Base-by-base conservation (phyloP, 2,329 filamentous ascomycete genomes). In the Chaetomiaceae sp. region DNA sequence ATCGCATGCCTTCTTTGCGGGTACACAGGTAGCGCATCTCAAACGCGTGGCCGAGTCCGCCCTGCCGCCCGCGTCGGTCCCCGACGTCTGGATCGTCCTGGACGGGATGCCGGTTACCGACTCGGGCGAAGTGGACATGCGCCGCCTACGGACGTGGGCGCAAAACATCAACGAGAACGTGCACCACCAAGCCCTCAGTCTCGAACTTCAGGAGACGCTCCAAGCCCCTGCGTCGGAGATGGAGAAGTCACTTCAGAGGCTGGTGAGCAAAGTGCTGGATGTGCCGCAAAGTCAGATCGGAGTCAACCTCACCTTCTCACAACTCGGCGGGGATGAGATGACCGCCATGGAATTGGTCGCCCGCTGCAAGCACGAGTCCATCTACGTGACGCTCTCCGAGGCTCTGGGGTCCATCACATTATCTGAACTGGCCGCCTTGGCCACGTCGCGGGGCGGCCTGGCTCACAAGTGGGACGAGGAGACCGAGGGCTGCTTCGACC, bases 131-230 rank as follows among this genome's bases (percentile, higher is more conserved):
- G 59, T 68, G 39, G 65, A 76, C 54, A 62, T 66, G 34, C 64
- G 72, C 26, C 66, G 64, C 46, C 54, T 78, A 35, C 73, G 74
- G 48, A 75, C 71, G 3, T 78, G 75, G 75, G 69, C 70, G 20
- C 73, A 77, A 58, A 76, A 77, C 51, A 68, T 72, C 38, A 72
- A 73, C 49, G 67, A 74, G 42, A 64, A 69, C 22, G 52, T 66
- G 19, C 69, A 74, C 52, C 64, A 67, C 34, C 69, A 69, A 38
- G 69, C 76, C 34, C 65, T 72, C 59, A 66, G 65, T 38, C 59
- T 74, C 17, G 65, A 69, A 19, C 62, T 62, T 8, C 62, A 68
- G 27, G 63, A 66, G 30, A 52, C 58, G 3, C 44, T 67, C 8
- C 60, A 62, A 37, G 57, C 60, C 19, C 68, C 69, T 0, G 48